Evolutionary conservation across 768 basidiomycete species (phyloP).

Genomic region (Suillus fuscotomentosus): DNA sequence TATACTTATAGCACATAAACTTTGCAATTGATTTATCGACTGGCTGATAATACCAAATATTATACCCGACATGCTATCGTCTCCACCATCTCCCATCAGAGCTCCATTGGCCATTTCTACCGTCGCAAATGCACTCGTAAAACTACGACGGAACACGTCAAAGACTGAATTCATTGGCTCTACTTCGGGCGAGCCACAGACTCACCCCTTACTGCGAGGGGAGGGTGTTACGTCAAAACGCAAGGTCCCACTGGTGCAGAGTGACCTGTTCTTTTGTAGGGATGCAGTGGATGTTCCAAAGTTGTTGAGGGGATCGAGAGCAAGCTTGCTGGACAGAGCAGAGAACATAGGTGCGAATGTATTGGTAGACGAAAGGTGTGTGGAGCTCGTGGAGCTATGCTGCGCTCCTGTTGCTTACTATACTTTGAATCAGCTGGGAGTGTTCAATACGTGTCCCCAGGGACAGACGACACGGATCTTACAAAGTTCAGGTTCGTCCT

Average conservation of each 20-base stretch:
- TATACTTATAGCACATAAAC: not conserved
- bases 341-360: slow-evolving; percentile 52
- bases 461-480: slow-evolving; percentile 45
- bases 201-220: slow-evolving; percentile 32
- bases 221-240: slow-evolving; percentile 25
- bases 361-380: slow-evolving; percentile 70
- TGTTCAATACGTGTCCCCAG: slow-evolving; percentile 59
- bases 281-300: slow-evolving; percentile 61
- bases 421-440: slow-evolving; percentile 49
- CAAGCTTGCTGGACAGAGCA: slow-evolving; percentile 49
- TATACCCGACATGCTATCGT: slow-evolving; percentile 16
- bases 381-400: slow-evolving; percentile 14
- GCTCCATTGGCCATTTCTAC: slow-evolving; percentile 25
- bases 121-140: slow-evolving; percentile 56
- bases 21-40: not conserved
- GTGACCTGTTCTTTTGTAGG: slow-evolving; percentile 53
- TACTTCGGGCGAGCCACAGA: slow-evolving; percentile 37
- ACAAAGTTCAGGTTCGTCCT: slow-evolving; percentile 56
- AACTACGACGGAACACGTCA: slow-evolving; percentile 40
- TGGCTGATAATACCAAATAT: not conserved
- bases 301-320: slow-evolving; percentile 56
- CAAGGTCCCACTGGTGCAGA: slow-evolving; percentile 33
- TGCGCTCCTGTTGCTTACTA: slow-evolving; percentile 5
- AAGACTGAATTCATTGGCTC: slow-evolving; percentile 32
- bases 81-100: slow-evolving; percentile 22